Base-by-base conservation (phyloP, 495 filamentous ascomycete genomes). In the Corynascus novoguineensis region DNA sequence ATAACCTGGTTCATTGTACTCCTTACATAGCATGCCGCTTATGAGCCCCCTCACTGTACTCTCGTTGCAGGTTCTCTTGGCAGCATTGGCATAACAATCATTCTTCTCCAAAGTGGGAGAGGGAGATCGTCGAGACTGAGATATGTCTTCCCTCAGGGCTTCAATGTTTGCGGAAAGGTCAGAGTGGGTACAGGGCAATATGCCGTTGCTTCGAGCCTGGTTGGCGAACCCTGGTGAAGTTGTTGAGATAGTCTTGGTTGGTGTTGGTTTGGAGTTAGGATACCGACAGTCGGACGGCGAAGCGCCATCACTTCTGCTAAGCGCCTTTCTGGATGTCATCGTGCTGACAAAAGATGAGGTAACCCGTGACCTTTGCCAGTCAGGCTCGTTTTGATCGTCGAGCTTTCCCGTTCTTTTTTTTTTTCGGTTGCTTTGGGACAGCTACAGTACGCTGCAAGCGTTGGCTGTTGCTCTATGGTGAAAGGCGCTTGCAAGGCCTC, bases 141-240 rank as follows among this genome's bases (percentile, higher is more conserved):
- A 57, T 34, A 29, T 52, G 55, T 50, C 58, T 46, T 60, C 29
- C 45, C 46, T 61, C 55, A 63, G 55, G 9, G 63, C 64, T 25
- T 68, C 57, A 49, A 70, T 59, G 32, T 70, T 67, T 40, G 15
- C 24, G 11, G 67, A 60, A 0, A 64, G 64, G 58, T 55, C 62
- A 21, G 65, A 68, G 49, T 38, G 4, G 7, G 12, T 8, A 1
- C 55, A 62, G 28, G 59, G 38, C 44, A 68, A 64, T 17, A 67
- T 64, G 48, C 65, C 63, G 47, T 70, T 70, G 34, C 65, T 64
- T 3, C 31, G 31, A 53, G 68, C 66, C 45, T 63, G 51, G 58
- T 53, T 38, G 22, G 58, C 64, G 49, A 67, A 67, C 5, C 62
- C 62, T 41, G 66, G 58, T 42, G 66, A 22, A 28, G 61, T 64